phyloP scores from a whole-genome alignment of 1,284 basidiomycete species.

The Inonotus hispidus region DNA sequence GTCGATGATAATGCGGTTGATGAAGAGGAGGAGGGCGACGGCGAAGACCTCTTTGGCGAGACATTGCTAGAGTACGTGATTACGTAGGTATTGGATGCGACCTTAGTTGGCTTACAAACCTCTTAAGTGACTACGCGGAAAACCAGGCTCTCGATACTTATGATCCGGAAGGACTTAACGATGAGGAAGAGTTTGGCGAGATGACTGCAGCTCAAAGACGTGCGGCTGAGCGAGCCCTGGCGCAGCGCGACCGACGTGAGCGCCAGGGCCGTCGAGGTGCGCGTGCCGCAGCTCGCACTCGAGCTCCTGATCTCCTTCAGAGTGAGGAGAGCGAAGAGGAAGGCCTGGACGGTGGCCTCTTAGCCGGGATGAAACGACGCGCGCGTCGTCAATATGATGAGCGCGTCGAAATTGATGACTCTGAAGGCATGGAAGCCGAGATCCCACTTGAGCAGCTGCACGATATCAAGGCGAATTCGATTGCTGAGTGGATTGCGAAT shows the following conservation, averaged over 20 bases:
- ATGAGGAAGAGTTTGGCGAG: constrained; percentile 72
- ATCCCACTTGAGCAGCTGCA: constrained; percentile 93
- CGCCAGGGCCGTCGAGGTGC: constrained; percentile 56
- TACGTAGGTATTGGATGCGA: not conserved
- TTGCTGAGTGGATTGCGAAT: constrained; percentile 95
- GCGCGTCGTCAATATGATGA: constrained; percentile 88
- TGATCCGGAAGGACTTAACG: constrained; percentile 83
- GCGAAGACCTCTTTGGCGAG: constrained; percentile 92
- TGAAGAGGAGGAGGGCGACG: constrained; percentile 78
- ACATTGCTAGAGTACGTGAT: constrained; percentile 64
- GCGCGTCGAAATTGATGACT: constrained; percentile 77
- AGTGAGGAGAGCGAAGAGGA: constrained; percentile 55
- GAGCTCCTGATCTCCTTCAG: constrained; percentile 82
- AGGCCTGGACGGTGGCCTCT: constrained; percentile 48
- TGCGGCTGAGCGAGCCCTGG: constrained; percentile 86
- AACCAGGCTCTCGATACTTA: constrained; percentile 86
- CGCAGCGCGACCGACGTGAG: constrained; percentile 78
- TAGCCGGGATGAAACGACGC: constrained; percentile 69
- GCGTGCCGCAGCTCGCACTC: constrained; percentile 69
- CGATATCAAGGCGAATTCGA: constrained; percentile 96
- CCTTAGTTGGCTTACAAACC: not conserved
- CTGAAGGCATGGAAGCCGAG: constrained; percentile 85
- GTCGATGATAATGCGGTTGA: constrained; percentile 60
- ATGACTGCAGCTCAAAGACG: constrained; percentile 73
- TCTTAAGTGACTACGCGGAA: constrained; percentile 76